phyloP scores from a whole-genome alignment of 768 basidiomycete species.

The Cystofilobasidium macerans region DNA sequence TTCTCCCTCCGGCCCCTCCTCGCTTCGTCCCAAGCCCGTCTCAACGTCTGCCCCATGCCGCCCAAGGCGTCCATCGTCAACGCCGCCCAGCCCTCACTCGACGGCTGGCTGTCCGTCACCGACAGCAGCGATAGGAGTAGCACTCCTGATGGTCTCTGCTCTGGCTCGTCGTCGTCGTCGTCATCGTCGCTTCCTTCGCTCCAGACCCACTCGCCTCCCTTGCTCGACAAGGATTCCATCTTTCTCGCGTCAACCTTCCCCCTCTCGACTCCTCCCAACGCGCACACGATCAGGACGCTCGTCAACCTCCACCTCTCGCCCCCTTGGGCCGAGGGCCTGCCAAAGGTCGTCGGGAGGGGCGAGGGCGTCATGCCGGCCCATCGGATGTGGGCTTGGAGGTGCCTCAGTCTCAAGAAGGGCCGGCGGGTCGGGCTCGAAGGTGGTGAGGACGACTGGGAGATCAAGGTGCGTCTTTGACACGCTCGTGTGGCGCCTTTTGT shows the following conservation, averaged over 20 bases:
- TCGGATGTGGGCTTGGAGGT: conserved; percentile 61
- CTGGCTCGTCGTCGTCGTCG: neutral
- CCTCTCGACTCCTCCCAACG: conserved; percentile 42
- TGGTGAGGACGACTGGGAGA: conserved; percentile 65
- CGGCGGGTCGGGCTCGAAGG: conserved; percentile 50
- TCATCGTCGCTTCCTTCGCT: conserved; percentile 41
- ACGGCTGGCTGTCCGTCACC: conserved; percentile 8
- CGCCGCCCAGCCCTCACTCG: conserved; percentile 19
- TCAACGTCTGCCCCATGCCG: neutral
- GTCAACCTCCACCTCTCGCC: conserved; percentile 52
- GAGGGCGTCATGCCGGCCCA: conserved; percentile 20
- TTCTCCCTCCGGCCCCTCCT: no score
- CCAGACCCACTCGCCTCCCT: conserved; percentile 65
- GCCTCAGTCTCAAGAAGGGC: conserved; percentile 59
- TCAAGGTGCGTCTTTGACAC: conserved; percentile 39
- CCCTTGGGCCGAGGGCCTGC: conserved; percentile 45
- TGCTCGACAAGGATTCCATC: conserved; percentile 43
- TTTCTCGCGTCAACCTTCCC: conserved; percentile 58
- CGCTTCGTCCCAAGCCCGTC: no score
- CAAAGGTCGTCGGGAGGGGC: neutral
- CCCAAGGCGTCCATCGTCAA: neutral
- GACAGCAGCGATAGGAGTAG: no score
- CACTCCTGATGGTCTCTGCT: neutral
- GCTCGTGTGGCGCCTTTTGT: no score
- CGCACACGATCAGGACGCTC: conserved; percentile 50